Base-by-base conservation (phyloP, 2,329 filamentous ascomycete genomes). In the Colletotrichum destructivum region DNA sequence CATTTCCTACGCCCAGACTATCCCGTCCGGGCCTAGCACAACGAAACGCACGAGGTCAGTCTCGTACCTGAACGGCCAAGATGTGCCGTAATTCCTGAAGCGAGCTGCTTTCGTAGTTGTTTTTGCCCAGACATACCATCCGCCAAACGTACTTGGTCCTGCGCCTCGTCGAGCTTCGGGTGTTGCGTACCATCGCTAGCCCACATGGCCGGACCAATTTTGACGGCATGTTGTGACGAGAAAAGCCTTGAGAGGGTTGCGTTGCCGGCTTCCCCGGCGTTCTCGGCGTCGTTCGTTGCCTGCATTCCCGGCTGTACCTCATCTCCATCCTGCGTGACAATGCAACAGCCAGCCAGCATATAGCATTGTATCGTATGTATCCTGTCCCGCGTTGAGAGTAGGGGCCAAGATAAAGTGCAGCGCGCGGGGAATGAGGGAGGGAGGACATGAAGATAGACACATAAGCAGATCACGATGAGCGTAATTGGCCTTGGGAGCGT, bases 21-120 rank as follows among this genome's bases (percentile, higher is more conserved):
- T 72, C 54, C 65, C 38, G 35, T 40, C n/a, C 47, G 13, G 47
- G 60, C 4, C 13, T 69, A 65, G 66, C 21, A 61, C 60, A 69
- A 44, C 46, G 21, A 38, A 15, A 21, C 47, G 46, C 42, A 16
- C 21, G n/a, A 44, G 40, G 35, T 12, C 23, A 26, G 4, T 23
- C 9, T 18, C 9, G 60, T 21, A 66, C 49, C 12, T 63, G 15
- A n/a, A 42, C n/a, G 23, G n/a, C 46, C 31, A 54, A 26, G 38
- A 38, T 12, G 42, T 31, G 11, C 46, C 15, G 12, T n/a, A 2
- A 44, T 16, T 59, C 31, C 31, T 26, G 35, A 3, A 6, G 35
- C 3, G 13, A 23, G 54, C 35, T 56, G 9, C 31, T 40, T 31
- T 31, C 31, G 54, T 7, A 9, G 13, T 38, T 55, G 52, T 11